These are phyloP conservation scores for Sequoiadendron giganteum DNA, from an alignment of 75 land plant species.

Conservation along the genomic window DNA sequence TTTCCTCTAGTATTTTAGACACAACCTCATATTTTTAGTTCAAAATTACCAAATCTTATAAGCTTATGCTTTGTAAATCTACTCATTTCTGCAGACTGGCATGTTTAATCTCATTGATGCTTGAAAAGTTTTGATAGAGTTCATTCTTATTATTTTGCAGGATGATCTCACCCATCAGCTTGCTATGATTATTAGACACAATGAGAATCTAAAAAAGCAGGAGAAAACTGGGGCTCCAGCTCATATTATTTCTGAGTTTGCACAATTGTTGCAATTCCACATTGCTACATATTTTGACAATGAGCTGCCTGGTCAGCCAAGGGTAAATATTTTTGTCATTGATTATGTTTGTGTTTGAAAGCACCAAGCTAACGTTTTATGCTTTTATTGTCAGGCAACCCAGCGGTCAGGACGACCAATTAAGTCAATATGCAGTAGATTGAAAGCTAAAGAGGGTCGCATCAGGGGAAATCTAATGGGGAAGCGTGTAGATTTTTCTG, in stretches of 20 bases:
- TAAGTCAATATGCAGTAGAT: constrained; percentile 92
- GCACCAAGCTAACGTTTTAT: background rate
- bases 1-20: background rate
- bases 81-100: background rate
- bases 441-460: constrained; percentile 99
- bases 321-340: constrained; percentile 45
- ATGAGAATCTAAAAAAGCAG: constrained; percentile 85
- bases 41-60: background rate
- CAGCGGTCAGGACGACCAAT: constrained; percentile 97
- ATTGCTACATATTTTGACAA: constrained; percentile 99
- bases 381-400: constrained; percentile 61
- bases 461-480: constrained; percentile 98
- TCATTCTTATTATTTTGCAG: constrained; percentile 25
- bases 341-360: background rate
- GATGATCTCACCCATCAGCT: constrained; percentile 98
- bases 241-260: constrained; percentile 94
- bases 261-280: constrained; percentile 92
- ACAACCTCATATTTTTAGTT: background rate
- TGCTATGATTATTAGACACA: constrained; percentile 97
- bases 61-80: background rate
- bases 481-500: constrained; percentile 97
- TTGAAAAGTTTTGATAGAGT: background rate
- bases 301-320: constrained; percentile 97
- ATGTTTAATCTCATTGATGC: background rate
- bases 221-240: constrained; percentile 97